Base-by-base conservation (phyloP, 352 stramenopile species). In the Phytophthora kernoviae region DNA sequence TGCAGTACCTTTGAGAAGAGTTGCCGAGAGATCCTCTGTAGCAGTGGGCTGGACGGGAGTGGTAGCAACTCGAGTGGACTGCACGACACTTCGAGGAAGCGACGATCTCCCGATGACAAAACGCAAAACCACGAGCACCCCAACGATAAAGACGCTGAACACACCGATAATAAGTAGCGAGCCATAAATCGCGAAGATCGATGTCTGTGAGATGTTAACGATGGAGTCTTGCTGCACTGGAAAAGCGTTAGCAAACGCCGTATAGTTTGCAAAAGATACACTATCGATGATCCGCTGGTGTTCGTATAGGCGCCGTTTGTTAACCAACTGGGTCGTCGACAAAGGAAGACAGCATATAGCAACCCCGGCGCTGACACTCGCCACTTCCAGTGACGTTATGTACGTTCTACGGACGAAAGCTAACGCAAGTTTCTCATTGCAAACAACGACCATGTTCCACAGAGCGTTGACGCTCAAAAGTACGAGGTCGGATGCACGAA, bases 401-500 rank as follows among this genome's bases (percentile, higher is more conserved):
- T 72, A 83, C 2, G 79, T 83, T 37, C 43, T 46, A 15, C 58
- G 58, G 37, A 58, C 59, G 5, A 79, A 47, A 0, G 14, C 15
- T 21, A 83, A 50, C 0, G 76, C 69, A 2, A 33, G 44, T 0
- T 62, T 34, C 61, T 88, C 79, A 22, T 58, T 42, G 17, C 55
- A 39, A 9, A 26, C 14, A 5, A 81, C 68, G 21, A 69, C 34
- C 1, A 64, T 37, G 53, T 79, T 63, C 79, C 76, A 87, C 2
- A 68, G 12, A 1, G 36, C 47, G 45, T 84, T 82, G 40, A 84
- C 48, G 5, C 44, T 56, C 10, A 82, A 36, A 22, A 81, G 39
- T 22, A 76, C 59, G 14, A 84, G 57, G 12, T 71, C 56, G 61
- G 67, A 79, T 10, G 66, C 26, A 15, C 79, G 74, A 44, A 73